Evolutionary conservation across 352 stramenopile genomes (phyloP), one percentile per base, ranked within the genome.

Genomic region (Pythium angustatum): DNA sequence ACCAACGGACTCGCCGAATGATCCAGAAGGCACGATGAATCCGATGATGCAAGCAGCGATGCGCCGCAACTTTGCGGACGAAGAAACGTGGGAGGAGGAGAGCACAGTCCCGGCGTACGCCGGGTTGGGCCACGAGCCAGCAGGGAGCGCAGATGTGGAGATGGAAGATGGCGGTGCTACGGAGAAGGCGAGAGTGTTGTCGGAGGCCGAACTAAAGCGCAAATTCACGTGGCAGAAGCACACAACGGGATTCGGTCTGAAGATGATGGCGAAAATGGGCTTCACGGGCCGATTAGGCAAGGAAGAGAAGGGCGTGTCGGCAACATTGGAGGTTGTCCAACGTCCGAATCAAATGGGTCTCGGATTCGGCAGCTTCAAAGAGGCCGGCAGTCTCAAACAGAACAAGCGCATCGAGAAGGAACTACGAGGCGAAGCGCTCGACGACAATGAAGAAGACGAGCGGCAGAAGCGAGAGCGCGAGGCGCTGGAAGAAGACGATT

Each of bases 241-340:
- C 77, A 98, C 95, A 17, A 98, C 97, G 64, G 96, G 95, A 26
- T 98, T 99, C 63, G 96, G 95, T 12, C 88, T 94, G 59, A 98
- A 98, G 73, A 90, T 99, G 74, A 73, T 99, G 52, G 70, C 87
- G 26, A 99, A 98, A 74, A 98, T 99, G 93, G 96, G 96, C 43
- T 99, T 98, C 66, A 91, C 78, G 19, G 95, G 94, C 15, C 93
- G 95, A 21, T 71, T 99, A 26, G 95, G 95, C 27, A 97, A 96
- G 65, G 85, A 97, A 43, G 90, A 97, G 59, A 89, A 91, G 54
- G 94, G 95, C 49, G 94, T 99, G 33, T 97, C 94, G 10, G 73
- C 85, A 27, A 94, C 92, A 1, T 79, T 99, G 33, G 90, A 98
- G 68, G 96, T 99, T 5, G 94, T 98, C 22, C 88, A 97, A 64